Conservation (phyloP, 1,284 basidiomycete genomes). For the Moesziomyces sp. region DNA sequence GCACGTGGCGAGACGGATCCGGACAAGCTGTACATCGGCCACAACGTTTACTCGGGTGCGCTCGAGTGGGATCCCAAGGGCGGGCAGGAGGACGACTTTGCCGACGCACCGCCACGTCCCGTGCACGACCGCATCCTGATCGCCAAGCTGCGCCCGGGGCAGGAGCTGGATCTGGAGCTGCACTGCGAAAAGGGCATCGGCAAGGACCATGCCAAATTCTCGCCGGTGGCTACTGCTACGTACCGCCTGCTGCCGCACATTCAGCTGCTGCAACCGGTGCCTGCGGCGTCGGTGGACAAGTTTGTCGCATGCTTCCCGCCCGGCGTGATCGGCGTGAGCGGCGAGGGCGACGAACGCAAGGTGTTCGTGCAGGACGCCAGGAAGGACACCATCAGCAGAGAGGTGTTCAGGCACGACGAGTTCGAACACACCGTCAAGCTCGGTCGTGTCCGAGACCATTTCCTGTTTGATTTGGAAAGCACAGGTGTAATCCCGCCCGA, state of each 20-base stretch:
- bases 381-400: slow-evolving; percentile 89
- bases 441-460: slow-evolving; percentile 88
- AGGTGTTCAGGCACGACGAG: slow-evolving; percentile 90
- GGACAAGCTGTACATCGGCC: slow-evolving; percentile 54
- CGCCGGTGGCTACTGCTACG: slow-evolving; percentile 81
- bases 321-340: slow-evolving; percentile 82
- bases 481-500: slow-evolving; percentile 88
- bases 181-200: slow-evolving; percentile 96
- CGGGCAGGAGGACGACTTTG: slow-evolving; percentile 75
- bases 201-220: slow-evolving; percentile 96
- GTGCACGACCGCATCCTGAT: slow-evolving; percentile 88
- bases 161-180: slow-evolving; percentile 83
- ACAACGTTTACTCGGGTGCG: slow-evolving; percentile 78
- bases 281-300: slow-evolving; percentile 75
- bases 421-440: slow-evolving; percentile 87
- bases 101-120: slow-evolving; percentile 74
- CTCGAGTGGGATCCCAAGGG: slow-evolving; percentile 86
- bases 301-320: slow-evolving; percentile 89
- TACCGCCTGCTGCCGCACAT: slow-evolving; percentile 93
- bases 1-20: slow-evolving; percentile 71
- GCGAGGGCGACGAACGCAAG: slow-evolving; percentile 73
- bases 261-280: slow-evolving; percentile 78
- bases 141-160: slow-evolving; percentile 92
- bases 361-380: slow-evolving; percentile 77
- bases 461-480: slow-evolving; percentile 91